A percentile compares a stretch with the other conserved stretches of the same genome.
These are phyloP conservation scores for Collybia sordida DNA, from an alignment of 768 basidiomycete genomes.

Conservation along the genomic window DNA sequence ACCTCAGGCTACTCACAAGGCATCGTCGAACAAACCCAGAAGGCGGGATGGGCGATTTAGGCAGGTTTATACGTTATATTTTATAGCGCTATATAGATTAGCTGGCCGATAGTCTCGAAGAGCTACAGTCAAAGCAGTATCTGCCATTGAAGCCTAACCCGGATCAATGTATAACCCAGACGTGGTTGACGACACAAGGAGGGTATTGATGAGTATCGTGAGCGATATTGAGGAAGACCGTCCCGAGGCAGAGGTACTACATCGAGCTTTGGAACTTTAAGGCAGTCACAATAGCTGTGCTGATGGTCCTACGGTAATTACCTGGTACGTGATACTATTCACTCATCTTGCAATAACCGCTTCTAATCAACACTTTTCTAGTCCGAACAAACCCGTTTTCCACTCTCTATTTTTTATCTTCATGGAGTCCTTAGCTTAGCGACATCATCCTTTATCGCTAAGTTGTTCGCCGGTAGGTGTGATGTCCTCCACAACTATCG, in stretches of 20 bases:
- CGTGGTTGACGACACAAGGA: constrained; percentile 19
- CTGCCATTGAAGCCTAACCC: constrained; percentile 5
- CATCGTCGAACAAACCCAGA: constrained; percentile 48
- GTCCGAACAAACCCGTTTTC: constrained; percentile 10
- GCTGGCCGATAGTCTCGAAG: constrained; percentile 16
- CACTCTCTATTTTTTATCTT: constrained; percentile 31
- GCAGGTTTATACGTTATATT: constrained; percentile 51
- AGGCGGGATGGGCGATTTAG: constrained; percentile 61
- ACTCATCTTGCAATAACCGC: not conserved
- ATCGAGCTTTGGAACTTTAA: constrained; percentile 27
- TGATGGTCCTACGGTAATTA: not conserved
- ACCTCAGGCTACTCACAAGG: constrained; percentile 11
- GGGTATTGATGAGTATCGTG: constrained; percentile 16
- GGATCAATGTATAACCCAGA: constrained; percentile 17
- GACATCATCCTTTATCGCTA: constrained; percentile 9
- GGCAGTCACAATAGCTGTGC: constrained; percentile 21
- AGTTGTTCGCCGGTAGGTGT: constrained; percentile 26
- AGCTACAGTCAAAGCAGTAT: constrained; percentile 19
- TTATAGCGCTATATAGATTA: constrained; percentile 21
- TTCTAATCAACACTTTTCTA: not conserved
- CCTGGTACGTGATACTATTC: not conserved
- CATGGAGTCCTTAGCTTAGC: constrained; percentile 26
- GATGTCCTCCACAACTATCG: constrained; percentile 20
- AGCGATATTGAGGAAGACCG: constrained; percentile 43
- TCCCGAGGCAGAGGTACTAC: constrained; percentile 48